phyloP scores from a whole-genome alignment of 768 basidiomycete species.

The Suillus discolor region DNA sequence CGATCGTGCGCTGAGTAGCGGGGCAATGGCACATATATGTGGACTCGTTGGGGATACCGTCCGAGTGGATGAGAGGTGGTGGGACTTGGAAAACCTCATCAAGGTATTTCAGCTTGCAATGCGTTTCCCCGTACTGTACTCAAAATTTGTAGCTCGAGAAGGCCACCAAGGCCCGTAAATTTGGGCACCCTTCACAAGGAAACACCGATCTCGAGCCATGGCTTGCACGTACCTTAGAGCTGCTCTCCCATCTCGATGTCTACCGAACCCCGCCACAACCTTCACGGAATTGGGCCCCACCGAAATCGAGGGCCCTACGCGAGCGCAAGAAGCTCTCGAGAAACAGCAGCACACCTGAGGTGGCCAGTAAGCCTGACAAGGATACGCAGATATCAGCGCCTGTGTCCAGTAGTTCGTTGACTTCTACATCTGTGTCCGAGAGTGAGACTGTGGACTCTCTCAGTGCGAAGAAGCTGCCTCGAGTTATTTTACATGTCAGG shows the following conservation, averaged over 20 bases:
- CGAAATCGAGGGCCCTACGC: constrained; percentile 51
- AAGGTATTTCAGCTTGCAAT: constrained; percentile 43
- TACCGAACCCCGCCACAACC: constrained; percentile 11
- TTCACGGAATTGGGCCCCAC: constrained; percentile 24
- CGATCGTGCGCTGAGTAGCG: constrained; percentile 84
- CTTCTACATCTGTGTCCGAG: constrained; percentile 3
- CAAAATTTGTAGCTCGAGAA: constrained; percentile 57
- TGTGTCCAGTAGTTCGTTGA: constrained; percentile 8
- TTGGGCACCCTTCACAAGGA: constrained; percentile 40
- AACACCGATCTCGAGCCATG: constrained; percentile 46
- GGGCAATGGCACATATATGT: constrained; percentile 76
- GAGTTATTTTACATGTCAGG: constrained; percentile 59
- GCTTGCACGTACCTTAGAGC: constrained; percentile 54
- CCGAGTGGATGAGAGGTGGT: constrained; percentile 57
- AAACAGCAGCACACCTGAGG: constrained; percentile 13
- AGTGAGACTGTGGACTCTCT: background rate
- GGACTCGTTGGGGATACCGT: constrained; percentile 51
- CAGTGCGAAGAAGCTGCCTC: constrained; percentile 48
- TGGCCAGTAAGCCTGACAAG: constrained; percentile 19
- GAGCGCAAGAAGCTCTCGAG: constrained; percentile 42
- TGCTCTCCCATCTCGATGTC: constrained; percentile 18
- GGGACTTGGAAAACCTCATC: constrained; percentile 59
- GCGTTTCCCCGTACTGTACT: background rate
- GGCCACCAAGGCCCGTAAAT: constrained; percentile 59
- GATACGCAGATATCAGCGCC: constrained; percentile 9